Conservation (phyloP, 2,329 filamentous ascomycete genomes). For the Grosmannia huntii region DNA sequence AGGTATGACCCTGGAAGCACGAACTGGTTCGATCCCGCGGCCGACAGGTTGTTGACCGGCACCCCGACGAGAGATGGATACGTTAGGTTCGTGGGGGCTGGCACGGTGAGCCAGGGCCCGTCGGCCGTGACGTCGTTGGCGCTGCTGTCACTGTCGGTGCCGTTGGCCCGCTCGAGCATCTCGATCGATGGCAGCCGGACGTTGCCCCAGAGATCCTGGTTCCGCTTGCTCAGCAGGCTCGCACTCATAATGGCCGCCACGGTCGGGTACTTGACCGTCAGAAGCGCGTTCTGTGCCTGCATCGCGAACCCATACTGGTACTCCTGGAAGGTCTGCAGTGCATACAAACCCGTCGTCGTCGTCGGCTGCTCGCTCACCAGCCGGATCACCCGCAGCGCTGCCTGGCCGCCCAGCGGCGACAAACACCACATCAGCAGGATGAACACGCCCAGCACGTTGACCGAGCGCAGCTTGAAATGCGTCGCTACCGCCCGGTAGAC, state of each 20-base stretch:
- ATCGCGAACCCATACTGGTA: constrained; percentile 1
- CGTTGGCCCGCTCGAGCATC: not conserved
- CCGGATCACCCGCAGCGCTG: constrained; percentile 13
- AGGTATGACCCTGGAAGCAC: constrained; percentile 5
- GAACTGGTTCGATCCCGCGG: not conserved
- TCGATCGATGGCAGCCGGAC: constrained; percentile 5
- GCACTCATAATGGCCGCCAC: constrained; percentile 2
- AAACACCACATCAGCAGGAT: constrained; percentile 18
- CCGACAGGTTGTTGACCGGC: not conserved
- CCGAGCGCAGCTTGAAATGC: constrained; percentile 14
- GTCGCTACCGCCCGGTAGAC: constrained; percentile 16
- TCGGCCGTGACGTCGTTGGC: not conserved
- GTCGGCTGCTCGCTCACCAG: constrained; percentile 16
- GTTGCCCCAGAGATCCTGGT: constrained; percentile 9
- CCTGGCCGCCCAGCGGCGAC: constrained; percentile 20
- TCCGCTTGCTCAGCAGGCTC: constrained; percentile 1
- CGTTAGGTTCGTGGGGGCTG: not conserved
- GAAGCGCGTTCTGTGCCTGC: not conserved
- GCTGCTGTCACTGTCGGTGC: not conserved
- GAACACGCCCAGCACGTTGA: constrained; percentile 15
- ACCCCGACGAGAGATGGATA: constrained; percentile 7
- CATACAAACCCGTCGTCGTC: not conserved
- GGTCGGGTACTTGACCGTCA: not conserved
- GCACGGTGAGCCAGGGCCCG: not conserved
- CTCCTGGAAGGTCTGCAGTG: not conserved